These are phyloP conservation scores for Helichrysum umbraculigerum DNA, from an alignment of 129 eudicot species.

Conservation along the genomic window DNA sequence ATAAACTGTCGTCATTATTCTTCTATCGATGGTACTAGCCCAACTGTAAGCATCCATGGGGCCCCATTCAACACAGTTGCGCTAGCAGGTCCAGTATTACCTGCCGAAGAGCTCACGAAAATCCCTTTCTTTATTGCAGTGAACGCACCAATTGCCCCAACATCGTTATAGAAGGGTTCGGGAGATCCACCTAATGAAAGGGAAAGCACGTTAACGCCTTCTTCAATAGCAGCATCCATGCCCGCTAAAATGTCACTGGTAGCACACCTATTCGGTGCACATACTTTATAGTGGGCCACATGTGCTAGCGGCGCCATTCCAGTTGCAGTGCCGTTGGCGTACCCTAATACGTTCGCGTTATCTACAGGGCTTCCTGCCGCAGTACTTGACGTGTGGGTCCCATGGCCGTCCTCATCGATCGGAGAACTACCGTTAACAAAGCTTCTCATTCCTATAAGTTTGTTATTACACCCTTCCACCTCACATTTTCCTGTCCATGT, in stretches of 20 bases:
- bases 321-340: background rate
- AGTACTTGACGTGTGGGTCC: too few species aligned
- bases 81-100: background rate
- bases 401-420: too few species aligned
- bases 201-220: background rate
- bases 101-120: background rate
- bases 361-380: background rate
- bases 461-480: background rate
- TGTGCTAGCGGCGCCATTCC: background rate
- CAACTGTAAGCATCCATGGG: slow-evolving; percentile 4
- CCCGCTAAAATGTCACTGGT: background rate
- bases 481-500: slow-evolving; percentile 2
- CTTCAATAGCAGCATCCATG: background rate
- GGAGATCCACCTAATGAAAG: background rate
- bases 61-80: background rate
- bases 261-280: background rate
- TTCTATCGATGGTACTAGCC: background rate
- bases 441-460: too few species aligned
- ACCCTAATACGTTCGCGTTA: background rate
- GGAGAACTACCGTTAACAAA: too few species aligned
- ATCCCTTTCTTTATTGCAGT: background rate
- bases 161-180: background rate
- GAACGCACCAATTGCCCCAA: background rate
- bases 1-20: too few species aligned
- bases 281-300: background rate